These are phyloP conservation scores for Ulmus americana DNA, from an alignment of 331 rosid species.

Conservation along the genomic window DNA sequence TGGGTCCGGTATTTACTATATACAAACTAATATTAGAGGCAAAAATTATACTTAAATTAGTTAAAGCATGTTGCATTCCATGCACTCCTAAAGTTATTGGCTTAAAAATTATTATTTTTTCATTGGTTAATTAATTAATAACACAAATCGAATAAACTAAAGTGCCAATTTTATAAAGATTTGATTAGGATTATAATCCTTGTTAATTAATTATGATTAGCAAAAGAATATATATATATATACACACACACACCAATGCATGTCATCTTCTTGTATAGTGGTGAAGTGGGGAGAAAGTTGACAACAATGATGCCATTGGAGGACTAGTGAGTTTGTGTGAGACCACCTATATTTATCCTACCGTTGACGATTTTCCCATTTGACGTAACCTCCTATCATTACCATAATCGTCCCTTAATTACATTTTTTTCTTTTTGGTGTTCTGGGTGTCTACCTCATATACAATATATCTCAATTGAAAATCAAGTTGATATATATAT, in stretches of 20 bases:
- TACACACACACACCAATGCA: not conserved
- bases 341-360: constrained; percentile 38
- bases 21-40: not conserved
- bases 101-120: constrained; percentile 2
- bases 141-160: too few relatives aligned
- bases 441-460: not conserved
- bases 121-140: not conserved
- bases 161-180: too few relatives aligned
- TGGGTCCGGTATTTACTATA: not conserved
- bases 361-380: constrained; percentile 34
- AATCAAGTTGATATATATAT: not conserved
- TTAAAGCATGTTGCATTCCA: constrained; percentile 25
- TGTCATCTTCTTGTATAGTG: constrained; percentile 24
- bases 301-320: constrained; percentile 38
- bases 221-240: not conserved
- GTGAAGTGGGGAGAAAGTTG: constrained; percentile 42
- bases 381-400: constrained; percentile 29
- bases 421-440: not conserved
- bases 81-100: constrained; percentile 24
- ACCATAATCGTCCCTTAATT: constrained; percentile 18
- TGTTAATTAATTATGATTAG: not conserved
- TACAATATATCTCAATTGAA: not conserved
- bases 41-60: constrained; percentile 12
- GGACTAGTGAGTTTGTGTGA: constrained; percentile 41
- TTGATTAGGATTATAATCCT: too few relatives aligned